Base-by-base conservation (phyloP, 208 protist species). In the Tetramitus jugosus region DNA sequence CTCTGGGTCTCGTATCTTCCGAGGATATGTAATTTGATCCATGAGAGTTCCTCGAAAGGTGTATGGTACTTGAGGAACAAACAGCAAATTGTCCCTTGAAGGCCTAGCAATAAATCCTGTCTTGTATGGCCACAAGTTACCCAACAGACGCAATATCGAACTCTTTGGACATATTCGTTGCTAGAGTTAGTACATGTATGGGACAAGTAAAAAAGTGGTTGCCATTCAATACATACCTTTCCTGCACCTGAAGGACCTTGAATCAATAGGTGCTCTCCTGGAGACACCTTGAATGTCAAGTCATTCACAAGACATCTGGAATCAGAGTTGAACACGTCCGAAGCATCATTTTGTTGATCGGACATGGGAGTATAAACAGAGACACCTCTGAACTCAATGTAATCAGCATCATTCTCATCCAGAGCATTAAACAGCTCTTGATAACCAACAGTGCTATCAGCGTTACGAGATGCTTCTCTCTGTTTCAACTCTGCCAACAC, bases 91-190 rank as follows among this genome's bases (percentile, higher is more conserved):
- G 3, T 75, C 82, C 0, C 62, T 42, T 2, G 77, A 10, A 2
- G 88, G 90, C 17, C 82, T 78, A 23, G 81, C 76, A 2, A 94
- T 78, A 3, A 60, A 84, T 29, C 91, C 91, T n/a, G 77, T 76
- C 7, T 79, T 75, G 26, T 86, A 79, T n/a, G 87, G 87, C 90
- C 90, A 93, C 52, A 94, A 72, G 20, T 86, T 84, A 46, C 82
- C 80, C 60, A 95, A 76, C 6, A 85, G 76, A 26, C 89, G 85
- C 40, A 93, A 68, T 43, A 95, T 79, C 14, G 91, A 84, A 26
- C 90, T 91, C 82, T 95, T 95, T 10, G 91, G 91, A 1, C 89
- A n/a, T n/a, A n/a, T n/a, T n/a, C n/a, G n/a, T n/a, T n/a, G n/a
- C n/a, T n/a, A n/a, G n/a, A n/a, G n/a, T n/a, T n/a, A n/a, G n/a